Evolutionary conservation across 192 early-diverging fungal species (phyloP), one percentile per base, ranked within the genome.

Genomic region (Geranomyces variabilis): DNA sequence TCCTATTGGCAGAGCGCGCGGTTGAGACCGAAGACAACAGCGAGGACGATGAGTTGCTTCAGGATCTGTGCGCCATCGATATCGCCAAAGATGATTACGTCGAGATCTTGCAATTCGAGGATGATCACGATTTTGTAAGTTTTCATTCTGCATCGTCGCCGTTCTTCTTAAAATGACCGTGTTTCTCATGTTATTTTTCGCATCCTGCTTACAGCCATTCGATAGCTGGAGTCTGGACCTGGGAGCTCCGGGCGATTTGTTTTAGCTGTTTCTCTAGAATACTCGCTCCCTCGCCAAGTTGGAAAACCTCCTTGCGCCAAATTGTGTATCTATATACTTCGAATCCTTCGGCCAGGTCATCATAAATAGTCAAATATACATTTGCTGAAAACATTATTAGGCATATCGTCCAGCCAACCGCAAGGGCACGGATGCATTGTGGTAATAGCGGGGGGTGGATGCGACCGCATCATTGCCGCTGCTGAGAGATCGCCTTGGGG

Each of bases 21-120:
- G 62, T 72, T 33, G 61, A 72, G 15, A 36, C 21, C 24, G 55
- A 70, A 60, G 56, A 59, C 28, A 24, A 61, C 1, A 30, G 28
- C n/a, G 62, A 53, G 28, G 53, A 64, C 5, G 62, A 63, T n/a
- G 62, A 64, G 0, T 15, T 72, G 22, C 46, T 72, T 1, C 44
- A 64, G 7, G 61, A 64, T 30, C 45, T 72, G 7, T 72, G 70
- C 59, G 61, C 70, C 8, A 64, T 72, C 31, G 70, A 72, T 43
- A 63, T 72, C 41, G 70, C 28, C 9, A 47, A 48, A 46, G 70
- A 72, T 64, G 70, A 72, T 44, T 72, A 33, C 43, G 26, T 60
- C n/a, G 70, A 72, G 34, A 36, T 72, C 59, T n/a, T 72, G 28
- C 61, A 72, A 21, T 72, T 72, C 33, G 70, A 72, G 41, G 19